phyloP scores from a whole-genome alignment of 768 basidiomycete species.

The Xanthoconium stramineum region DNA sequence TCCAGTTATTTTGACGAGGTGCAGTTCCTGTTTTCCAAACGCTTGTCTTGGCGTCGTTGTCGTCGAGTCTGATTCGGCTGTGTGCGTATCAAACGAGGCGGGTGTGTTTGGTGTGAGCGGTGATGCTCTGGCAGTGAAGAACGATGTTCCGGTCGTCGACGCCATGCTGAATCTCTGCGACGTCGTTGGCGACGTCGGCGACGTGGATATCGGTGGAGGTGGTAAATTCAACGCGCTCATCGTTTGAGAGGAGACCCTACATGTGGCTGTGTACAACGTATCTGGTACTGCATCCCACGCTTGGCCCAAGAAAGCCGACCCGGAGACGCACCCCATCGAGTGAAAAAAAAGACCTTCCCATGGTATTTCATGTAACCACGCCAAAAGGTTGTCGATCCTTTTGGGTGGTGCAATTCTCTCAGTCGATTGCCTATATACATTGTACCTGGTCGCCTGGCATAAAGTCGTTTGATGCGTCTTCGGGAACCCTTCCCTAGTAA shows the following conservation, averaged over 20 bases:
- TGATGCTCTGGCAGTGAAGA: conserved; percentile 27
- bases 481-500: too few relatives aligned
- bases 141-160: conserved; percentile 25
- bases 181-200: background rate
- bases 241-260: background rate
- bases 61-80: conserved; percentile 5
- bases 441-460: too few relatives aligned
- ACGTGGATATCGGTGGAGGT: background rate
- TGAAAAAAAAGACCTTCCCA: too few relatives aligned
- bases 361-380: too few relatives aligned
- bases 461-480: too few relatives aligned
- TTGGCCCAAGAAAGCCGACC: too few relatives aligned
- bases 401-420: too few relatives aligned
- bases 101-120: background rate
- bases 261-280: background rate
- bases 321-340: too few relatives aligned
- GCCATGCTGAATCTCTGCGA: conserved; percentile 25
- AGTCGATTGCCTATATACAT: too few relatives aligned
- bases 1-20: conserved; percentile 35
- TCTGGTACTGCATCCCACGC: too few relatives aligned
- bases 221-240: background rate
- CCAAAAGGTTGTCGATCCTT: too few relatives aligned
- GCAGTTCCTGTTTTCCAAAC: conserved; percentile 21
- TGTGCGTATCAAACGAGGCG: background rate
- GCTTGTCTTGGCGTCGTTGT: conserved; percentile 35